phyloP scores from a whole-genome alignment of 2,329 filamentous ascomycete genomes.

The Pleomassaria siparia region DNA sequence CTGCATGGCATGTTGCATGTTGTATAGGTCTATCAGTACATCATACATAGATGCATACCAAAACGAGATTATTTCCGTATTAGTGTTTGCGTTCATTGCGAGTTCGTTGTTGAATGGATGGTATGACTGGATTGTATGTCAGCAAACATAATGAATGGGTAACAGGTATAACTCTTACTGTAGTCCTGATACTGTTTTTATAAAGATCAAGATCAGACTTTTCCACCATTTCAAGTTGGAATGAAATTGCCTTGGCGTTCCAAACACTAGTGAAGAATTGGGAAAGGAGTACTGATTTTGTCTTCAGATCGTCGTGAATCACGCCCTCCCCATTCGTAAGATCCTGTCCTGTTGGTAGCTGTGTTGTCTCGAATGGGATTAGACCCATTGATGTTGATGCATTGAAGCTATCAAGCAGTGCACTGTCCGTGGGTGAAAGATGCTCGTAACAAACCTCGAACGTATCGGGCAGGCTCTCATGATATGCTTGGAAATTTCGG shows the following conservation, averaged over 20 bases:
- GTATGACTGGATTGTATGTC: slow-evolving; percentile 28
- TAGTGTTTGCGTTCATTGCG: slow-evolving; percentile 31
- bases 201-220: not conserved
- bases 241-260: not conserved
- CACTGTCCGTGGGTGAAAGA: slow-evolving; percentile 36
- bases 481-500: slow-evolving; percentile 26
- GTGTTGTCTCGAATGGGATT: not conserved
- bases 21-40: slow-evolving; percentile 28
- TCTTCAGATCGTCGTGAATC: not conserved
- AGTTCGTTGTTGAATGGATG: slow-evolving; percentile 52
- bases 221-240: not conserved
- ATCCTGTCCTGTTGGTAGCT: not conserved
- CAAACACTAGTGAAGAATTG: slow-evolving; percentile 1
- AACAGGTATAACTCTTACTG: not conserved
- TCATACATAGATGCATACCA: slow-evolving; percentile 33
- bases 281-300: not conserved
- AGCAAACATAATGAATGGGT: not conserved
- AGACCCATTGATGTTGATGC: slow-evolving; percentile 26
- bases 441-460: slow-evolving; percentile 37
- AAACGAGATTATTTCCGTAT: slow-evolving; percentile 7
- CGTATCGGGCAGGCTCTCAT: slow-evolving; percentile 10
- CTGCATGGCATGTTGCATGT: slow-evolving; percentile 34
- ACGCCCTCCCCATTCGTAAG: not conserved
- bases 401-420: slow-evolving; percentile 32
- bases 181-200: not conserved